Percentiles rank a stretch among this genome's conserved stretches.
phyloP scores from a whole-genome alignment of 2,329 filamentous ascomycete species.

The Cordyceps cateniannulata region DNA sequence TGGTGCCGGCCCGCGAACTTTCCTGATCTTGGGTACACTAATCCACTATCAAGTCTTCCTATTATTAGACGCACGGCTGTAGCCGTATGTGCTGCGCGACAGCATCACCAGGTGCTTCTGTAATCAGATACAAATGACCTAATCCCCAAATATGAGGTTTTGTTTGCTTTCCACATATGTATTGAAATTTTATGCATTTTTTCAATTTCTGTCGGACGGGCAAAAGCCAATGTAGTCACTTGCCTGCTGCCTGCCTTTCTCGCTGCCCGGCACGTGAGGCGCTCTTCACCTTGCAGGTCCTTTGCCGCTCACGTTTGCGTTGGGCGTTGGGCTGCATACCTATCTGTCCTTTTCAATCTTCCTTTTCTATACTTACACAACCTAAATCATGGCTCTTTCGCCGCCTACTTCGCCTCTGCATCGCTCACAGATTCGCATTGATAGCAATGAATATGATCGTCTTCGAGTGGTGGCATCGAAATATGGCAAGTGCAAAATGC shows the following conservation, averaged over 20 bases:
- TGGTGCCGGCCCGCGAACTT: not conserved
- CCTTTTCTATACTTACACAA: not conserved
- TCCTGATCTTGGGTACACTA: not conserved
- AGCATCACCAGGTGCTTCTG: not conserved
- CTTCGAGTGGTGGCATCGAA: conserved; percentile 3
- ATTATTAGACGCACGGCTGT: conserved; percentile 4
- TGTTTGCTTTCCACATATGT: no score
- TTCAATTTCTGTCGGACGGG: not conserved
- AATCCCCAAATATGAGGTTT: not conserved
- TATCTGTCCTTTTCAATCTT: not conserved
- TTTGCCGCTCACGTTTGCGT: not conserved
- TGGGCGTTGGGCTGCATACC: not conserved
- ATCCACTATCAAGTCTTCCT: not conserved
- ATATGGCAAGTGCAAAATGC: conserved; percentile 6
- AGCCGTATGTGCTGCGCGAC: not conserved
- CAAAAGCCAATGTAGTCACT: not conserved
- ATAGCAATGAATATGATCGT: conserved; percentile 9
- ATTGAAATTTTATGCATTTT: not conserved
- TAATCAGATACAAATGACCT: not conserved
- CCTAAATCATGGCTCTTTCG: not conserved
- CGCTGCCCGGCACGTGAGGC: conserved; percentile 9
- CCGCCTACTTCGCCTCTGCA: not conserved
- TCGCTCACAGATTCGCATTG: conserved; percentile 4
- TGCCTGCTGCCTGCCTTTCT: conserved; percentile 1
- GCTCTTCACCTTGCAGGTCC: conserved; percentile 3